phyloP scores from a whole-genome alignment of 1,139 yeast genomes.

The Pichia sp. region DNA sequence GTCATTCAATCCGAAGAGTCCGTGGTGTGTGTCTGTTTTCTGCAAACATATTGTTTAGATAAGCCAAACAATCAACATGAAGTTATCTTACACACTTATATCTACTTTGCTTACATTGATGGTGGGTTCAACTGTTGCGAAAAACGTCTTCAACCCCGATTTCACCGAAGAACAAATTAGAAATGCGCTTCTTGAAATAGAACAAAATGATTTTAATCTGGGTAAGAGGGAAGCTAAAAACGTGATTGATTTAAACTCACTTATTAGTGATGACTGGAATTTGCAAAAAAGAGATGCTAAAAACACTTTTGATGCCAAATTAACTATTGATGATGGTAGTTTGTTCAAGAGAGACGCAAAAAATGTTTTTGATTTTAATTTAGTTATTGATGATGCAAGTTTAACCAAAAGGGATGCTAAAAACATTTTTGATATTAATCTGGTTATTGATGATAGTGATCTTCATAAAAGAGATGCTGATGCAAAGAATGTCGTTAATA shows the following conservation, averaged over 20 bases:
- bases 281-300: slow-evolving; percentile 21
- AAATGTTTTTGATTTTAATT: slow-evolving; percentile 15
- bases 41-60: no score
- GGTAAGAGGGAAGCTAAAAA: slow-evolving; percentile 22
- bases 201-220: slow-evolving; percentile 11
- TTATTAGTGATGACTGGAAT: slow-evolving; percentile 3
- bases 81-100: slow-evolving; percentile 4
- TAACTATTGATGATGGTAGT: slow-evolving; percentile 16
- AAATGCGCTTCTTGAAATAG: slow-evolving; percentile 9
- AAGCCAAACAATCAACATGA: slow-evolving; percentile 1
- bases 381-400: slow-evolving; percentile 14
- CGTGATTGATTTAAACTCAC: slow-evolving; percentile 10
- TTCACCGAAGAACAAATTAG: slow-evolving; percentile 10
- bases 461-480: slow-evolving; percentile 20
- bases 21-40: no score
- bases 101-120: slow-evolving; percentile 2
- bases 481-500: slow-evolving; percentile 12
- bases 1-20: no score
- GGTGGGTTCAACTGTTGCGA: slow-evolving; percentile 14
- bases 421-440: slow-evolving; percentile 17
- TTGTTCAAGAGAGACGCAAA: slow-evolving; percentile 23
- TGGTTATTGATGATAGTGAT: slow-evolving; percentile 13
- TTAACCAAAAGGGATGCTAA: slow-evolving; percentile 22
- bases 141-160: slow-evolving; percentile 16
- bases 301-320: slow-evolving; percentile 15